Base-by-base conservation (phyloP, 768 basidiomycete species). In the Tricholoma matsutake region DNA sequence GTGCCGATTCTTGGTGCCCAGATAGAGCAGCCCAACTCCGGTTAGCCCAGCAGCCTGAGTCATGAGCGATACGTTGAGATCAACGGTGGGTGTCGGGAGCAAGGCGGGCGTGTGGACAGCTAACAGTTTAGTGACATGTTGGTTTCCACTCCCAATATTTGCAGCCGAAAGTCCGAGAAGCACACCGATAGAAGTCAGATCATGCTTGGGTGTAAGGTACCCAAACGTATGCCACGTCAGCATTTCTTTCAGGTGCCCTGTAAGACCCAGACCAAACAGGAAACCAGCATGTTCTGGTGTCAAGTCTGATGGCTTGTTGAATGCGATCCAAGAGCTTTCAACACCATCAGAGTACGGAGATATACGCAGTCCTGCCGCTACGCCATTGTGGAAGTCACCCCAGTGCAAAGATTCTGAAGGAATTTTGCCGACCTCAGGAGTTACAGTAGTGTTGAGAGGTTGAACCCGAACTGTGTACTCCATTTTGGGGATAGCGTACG, bases 301-400 rank as follows among this genome's bases (percentile, higher is more conserved):
- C 57, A 96, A 82, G 49, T 96, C 92, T 0, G 86, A 82, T 0
- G 97, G 96, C 67, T 91, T 92, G 74, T 98, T 96, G 81, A 96
- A 98, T 13, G 90, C 88, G 57, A 97, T 94, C 93, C 96, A 98
- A 0, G 94, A 94, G 67, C 91, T 92, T 70, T 97, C 94, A 45
- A 98, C 83, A 9, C 86, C 86, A 53, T 78, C 74, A 8, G 88
- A 83, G n/a, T 84, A 81, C 0, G 91, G 86, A 0, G 89, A 86
- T 54, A 98, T 86, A 6, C 92, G 87, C 47, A 99, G 73, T 2
- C 90, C 97, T 4, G 94, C 92, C 7, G 94, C 94, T 0, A 97
- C 96, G 9, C 97, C 97, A 64, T 96, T 95, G 74, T 98, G 95
- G 74, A 99, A 99, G 62, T 96, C 92, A n/a, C 92, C 94, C 97